These are phyloP conservation scores for Juglanconis oblonga DNA, from an alignment of 2,329 filamentous ascomycete species.

Conservation along the genomic window DNA sequence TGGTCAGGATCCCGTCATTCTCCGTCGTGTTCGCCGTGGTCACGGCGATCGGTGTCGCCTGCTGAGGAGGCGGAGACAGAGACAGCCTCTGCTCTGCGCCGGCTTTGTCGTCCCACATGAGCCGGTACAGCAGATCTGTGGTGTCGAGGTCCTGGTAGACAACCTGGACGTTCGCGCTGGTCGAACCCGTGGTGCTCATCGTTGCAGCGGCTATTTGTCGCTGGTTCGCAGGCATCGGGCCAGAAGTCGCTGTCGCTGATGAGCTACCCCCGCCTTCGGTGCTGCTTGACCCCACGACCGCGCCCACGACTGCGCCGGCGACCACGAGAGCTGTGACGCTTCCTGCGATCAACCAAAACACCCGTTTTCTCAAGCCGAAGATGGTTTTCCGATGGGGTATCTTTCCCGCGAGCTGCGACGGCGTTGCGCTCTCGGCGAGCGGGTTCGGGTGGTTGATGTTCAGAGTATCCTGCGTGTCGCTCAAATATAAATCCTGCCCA, in stretches of 20 bases:
- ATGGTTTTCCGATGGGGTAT: not conserved
- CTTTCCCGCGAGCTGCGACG: not conserved
- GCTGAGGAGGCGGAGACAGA: not conserved
- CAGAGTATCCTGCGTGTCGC: not conserved
- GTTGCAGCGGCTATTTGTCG: not conserved
- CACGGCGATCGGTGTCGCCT: not conserved
- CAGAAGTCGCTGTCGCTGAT: not conserved
- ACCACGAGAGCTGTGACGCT: not conserved
- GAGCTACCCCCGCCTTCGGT: not conserved
- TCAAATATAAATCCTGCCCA: not conserved
- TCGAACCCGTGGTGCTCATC: not conserved
- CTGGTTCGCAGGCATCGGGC: not conserved
- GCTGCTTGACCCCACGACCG: not conserved
- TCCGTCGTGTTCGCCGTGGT: not conserved
- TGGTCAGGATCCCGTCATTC: not conserved
- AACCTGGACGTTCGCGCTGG: constrained; percentile 1
- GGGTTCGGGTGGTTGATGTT: not conserved
- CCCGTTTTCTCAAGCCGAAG: not conserved
- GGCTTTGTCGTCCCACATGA: constrained; percentile 3
- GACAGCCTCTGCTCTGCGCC: not conserved
- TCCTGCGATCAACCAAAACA: not conserved
- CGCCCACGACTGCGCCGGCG: constrained; percentile 1
- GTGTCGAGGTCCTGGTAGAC: constrained; percentile 6
- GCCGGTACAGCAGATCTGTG: constrained; percentile 1
- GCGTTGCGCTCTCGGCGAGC: not conserved